Percentiles rank a stretch among this genome's conserved stretches.
These are phyloP conservation scores for Populus tremula DNA, from an alignment of 345 rosid genomes.

Conservation along the genomic window DNA sequence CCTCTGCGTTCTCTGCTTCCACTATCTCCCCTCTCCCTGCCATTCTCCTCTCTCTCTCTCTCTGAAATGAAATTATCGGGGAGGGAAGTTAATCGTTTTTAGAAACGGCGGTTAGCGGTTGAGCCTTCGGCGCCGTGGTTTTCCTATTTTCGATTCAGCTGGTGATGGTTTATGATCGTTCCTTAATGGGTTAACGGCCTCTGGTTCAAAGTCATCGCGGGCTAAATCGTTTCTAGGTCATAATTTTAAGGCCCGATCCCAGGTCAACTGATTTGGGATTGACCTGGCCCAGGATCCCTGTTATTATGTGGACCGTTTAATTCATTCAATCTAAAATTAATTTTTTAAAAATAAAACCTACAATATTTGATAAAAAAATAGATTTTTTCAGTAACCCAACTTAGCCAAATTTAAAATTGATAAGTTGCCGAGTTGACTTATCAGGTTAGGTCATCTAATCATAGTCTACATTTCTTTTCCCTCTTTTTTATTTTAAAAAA, in stretches of 20 bases:
- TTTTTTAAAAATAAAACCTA: too few species aligned
- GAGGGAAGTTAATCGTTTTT: background rate
- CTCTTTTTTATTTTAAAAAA: too few species aligned
- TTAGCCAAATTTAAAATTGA: too few species aligned
- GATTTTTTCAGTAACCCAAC: accelerated
- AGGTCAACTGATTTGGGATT: too few species aligned
- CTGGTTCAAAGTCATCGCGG: background rate
- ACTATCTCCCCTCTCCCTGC: conserved; percentile 49
- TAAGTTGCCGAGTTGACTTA: too few species aligned
- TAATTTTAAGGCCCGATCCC: too few species aligned
- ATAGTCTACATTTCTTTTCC: background rate
- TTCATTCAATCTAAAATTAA: too few species aligned
- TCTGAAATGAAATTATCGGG: background rate
- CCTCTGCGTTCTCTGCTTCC: conserved; percentile 91
- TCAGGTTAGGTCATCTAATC: too few species aligned
- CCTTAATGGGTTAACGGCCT: background rate
- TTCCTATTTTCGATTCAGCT: background rate
- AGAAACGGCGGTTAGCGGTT: background rate
- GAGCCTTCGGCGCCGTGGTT: background rate
- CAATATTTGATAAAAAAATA: too few species aligned
- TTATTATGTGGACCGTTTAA: too few species aligned
- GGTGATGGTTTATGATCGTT: background rate
- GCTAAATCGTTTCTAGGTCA: background rate
- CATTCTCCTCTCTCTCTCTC: conserved; percentile 26
- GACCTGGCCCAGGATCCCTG: too few species aligned